phyloP scores from a whole-genome alignment of 2,329 filamentous ascomycete genomes.

The Arthrobotrys megalospora region DNA sequence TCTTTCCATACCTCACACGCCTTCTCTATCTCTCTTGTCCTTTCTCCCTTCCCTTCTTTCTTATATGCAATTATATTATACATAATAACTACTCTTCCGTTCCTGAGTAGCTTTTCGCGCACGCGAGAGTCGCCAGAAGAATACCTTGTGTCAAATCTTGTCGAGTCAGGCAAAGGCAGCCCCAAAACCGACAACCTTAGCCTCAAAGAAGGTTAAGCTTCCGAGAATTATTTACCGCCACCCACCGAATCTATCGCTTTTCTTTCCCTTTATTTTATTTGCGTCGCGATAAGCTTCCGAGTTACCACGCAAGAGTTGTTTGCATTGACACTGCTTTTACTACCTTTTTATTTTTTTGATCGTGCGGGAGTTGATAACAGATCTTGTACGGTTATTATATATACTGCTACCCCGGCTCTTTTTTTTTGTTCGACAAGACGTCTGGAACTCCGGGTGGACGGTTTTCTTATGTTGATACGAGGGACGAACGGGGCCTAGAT shows the following conservation, averaged over 20 bases:
- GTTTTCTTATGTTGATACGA: neutral
- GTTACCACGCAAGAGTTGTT: neutral
- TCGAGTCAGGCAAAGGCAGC: neutral
- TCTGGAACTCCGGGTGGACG: conserved; percentile 1
- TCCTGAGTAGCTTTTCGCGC: neutral
- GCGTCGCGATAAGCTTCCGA: conserved; percentile 42
- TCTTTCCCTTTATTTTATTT: neutral
- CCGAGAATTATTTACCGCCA: conserved; percentile 47
- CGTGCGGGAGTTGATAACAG: neutral
- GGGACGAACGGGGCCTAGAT: neutral
- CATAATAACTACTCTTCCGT: neutral
- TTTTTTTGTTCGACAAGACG: neutral
- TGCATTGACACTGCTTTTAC: conserved; percentile 13
- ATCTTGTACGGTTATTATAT: neutral
- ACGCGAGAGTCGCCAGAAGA: neutral
- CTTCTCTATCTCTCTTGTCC: neutral
- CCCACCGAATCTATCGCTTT: conserved; percentile 4
- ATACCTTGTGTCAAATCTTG: neutral
- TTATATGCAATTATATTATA: neutral
- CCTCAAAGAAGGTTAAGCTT: conserved; percentile 47
- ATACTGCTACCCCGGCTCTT: conserved; percentile 1
- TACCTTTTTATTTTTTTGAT: neutral
- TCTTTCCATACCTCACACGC: conserved; percentile 5
- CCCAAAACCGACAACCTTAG: neutral
- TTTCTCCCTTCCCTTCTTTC: neutral